phyloP scores from a whole-genome alignment of 2,329 filamentous ascomycete genomes.

The Arthroderma sp. region DNA sequence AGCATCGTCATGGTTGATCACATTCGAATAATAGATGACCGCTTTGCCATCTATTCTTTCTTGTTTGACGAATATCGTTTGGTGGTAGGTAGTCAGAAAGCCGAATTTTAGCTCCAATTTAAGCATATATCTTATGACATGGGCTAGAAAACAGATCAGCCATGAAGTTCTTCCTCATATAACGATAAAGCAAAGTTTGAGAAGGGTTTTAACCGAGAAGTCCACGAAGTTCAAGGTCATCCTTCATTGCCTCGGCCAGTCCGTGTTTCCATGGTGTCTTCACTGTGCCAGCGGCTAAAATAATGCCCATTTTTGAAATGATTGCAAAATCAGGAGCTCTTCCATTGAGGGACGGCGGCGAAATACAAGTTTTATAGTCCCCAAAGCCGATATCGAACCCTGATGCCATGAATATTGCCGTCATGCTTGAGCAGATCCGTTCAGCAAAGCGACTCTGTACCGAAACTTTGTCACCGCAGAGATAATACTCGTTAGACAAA shows the following conservation, averaged over 20 bases:
- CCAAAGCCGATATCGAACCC: not conserved
- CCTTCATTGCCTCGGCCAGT: not conserved
- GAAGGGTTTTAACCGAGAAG: too few relatives aligned
- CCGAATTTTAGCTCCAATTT: not conserved
- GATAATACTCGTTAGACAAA: too few relatives aligned
- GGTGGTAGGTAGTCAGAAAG: conserved; percentile 1
- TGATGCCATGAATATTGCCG: too few relatives aligned
- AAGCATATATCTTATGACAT: not conserved
- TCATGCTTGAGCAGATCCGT: too few relatives aligned
- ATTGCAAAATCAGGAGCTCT: not conserved
- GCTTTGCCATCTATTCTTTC: not conserved
- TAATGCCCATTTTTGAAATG: not conserved
- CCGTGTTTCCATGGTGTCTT: conserved; percentile 2
- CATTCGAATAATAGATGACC: conserved; percentile 2
- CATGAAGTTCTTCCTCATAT: too few relatives aligned
- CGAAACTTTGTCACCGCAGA: too few relatives aligned
- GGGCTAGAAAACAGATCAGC: too few relatives aligned
- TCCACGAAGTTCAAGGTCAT: too few relatives aligned
- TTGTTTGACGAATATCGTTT: conserved; percentile 4
- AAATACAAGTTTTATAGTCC: not conserved
- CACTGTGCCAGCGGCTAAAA: not conserved
- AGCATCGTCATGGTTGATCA: not conserved
- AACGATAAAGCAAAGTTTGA: too few relatives aligned
- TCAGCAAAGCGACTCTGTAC: too few relatives aligned
- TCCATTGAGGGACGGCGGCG: not conserved